A percentile compares a stretch with the other conserved stretches of the same genome.
phyloP scores from a whole-genome alignment of 2,329 filamentous ascomycete genomes.

The Truncatella angustata region DNA sequence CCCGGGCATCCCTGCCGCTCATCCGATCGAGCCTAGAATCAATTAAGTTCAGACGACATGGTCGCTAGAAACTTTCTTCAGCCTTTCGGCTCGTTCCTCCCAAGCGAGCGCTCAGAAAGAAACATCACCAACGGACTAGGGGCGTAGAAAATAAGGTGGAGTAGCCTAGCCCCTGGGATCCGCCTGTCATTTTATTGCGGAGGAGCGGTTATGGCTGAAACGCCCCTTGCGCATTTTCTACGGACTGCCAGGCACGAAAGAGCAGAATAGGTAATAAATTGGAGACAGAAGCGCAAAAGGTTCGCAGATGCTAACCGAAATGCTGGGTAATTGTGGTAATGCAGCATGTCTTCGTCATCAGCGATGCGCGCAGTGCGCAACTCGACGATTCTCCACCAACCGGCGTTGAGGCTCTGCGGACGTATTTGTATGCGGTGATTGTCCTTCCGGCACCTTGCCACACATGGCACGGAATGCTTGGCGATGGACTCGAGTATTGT shows the following conservation, averaged over 20 bases:
- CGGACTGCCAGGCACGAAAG: neutral
- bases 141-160: no score
- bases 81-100: neutral
- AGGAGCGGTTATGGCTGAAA: neutral
- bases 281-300: neutral
- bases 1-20: neutral
- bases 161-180: neutral
- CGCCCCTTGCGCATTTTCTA: neutral
- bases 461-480: neutral
- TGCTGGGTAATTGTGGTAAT: neutral
- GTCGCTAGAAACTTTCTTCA: neutral
- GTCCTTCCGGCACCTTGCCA: neutral
- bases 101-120: neutral
- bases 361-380: neutral
- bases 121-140: no score
- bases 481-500: neutral
- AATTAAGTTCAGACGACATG: slow-evolving; percentile 7
- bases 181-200: slow-evolving; percentile 1
- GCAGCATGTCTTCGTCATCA: neutral
- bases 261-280: neutral
- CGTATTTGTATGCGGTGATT: neutral
- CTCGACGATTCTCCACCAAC: slow-evolving; percentile 9
- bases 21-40: slow-evolving; percentile 4
- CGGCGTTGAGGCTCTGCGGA: slow-evolving; percentile 5
- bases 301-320: neutral